phyloP scores from a whole-genome alignment of 495 filamentous ascomycete species.

The Talaromyces nanjingensis region DNA sequence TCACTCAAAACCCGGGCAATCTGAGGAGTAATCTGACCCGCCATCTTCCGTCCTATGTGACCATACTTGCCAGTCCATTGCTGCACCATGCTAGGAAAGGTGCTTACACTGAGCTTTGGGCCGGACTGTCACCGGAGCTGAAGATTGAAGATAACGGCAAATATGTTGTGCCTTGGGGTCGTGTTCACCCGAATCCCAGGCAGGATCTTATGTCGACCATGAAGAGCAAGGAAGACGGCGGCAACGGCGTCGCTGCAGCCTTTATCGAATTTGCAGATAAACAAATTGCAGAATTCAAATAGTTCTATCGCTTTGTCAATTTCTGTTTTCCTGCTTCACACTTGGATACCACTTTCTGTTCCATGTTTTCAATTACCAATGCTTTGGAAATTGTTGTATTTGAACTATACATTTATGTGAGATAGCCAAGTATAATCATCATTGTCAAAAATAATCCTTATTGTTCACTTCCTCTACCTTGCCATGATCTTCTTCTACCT shows the following conservation, averaged over 20 bases:
- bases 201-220: slow-evolving; percentile 23
- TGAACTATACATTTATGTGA: background rate
- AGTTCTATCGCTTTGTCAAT: background rate
- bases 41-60: slow-evolving; percentile 10
- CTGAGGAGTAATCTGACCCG: slow-evolving; percentile 22
- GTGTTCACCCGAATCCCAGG: slow-evolving; percentile 18
- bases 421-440: background rate
- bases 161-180: slow-evolving; percentile 38
- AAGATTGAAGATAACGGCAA: slow-evolving; percentile 21
- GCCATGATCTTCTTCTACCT: background rate
- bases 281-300: slow-evolving; percentile 11
- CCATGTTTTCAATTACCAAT: background rate
- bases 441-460: background rate
- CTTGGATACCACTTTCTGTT: background rate
- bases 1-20: slow-evolving; percentile 27
- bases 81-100: slow-evolving; percentile 23
- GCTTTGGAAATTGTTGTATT: background rate
- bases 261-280: slow-evolving; percentile 28
- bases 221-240: slow-evolving; percentile 20
- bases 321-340: background rate
- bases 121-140: slow-evolving; percentile 30
- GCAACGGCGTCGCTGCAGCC: slow-evolving; percentile 12
- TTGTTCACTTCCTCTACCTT: background rate
- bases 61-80: slow-evolving; percentile 13
- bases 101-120: slow-evolving; percentile 36